These are phyloP conservation scores for Ceratobasidium sp. DNA, from an alignment of 1,284 basidiomycete species.

Conservation along the genomic window DNA sequence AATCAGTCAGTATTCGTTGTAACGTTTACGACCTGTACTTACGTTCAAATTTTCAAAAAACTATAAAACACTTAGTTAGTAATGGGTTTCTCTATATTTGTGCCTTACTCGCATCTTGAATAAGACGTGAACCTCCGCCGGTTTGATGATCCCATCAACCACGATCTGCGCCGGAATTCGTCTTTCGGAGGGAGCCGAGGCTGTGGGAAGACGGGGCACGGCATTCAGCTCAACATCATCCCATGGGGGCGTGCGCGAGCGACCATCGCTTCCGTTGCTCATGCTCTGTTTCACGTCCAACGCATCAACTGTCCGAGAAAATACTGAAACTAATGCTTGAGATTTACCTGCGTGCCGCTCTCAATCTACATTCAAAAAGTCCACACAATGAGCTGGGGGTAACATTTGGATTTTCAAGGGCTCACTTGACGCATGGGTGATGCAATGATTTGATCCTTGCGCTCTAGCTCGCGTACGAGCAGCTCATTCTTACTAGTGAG, in stretches of 20 bases:
- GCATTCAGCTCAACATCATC: constrained; percentile 65
- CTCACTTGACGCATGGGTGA: constrained; percentile 78
- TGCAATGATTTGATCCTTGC: constrained; percentile 84
- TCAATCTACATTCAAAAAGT: too few relatives aligned
- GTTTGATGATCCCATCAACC: constrained; percentile 79
- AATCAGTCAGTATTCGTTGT: constrained; percentile 7
- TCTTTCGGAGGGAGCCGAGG: too few relatives aligned
- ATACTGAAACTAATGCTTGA: too few relatives aligned
- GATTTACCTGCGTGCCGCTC: constrained; percentile 61
- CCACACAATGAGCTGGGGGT: too few relatives aligned
- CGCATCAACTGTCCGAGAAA: too few relatives aligned
- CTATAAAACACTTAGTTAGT: constrained; percentile 59
- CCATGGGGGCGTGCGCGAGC: too few relatives aligned
- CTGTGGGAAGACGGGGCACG: too few relatives aligned
- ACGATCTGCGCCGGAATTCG: constrained; percentile 76
- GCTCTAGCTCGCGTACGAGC: constrained; percentile 78
- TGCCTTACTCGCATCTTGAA: constrained; percentile 77
- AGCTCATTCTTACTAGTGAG: constrained; percentile 77
- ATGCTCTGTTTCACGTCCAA: too few relatives aligned
- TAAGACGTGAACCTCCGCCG: constrained; percentile 81
- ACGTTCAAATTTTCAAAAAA: constrained; percentile 79
- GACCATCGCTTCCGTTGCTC: too few relatives aligned
- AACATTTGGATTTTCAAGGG: background rate
- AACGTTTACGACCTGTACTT: constrained; percentile 48
- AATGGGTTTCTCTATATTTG: constrained; percentile 7